Evolutionary conservation across 2,329 filamentous ascomycete genomes (phyloP), one percentile per base, ranked within the genome.

Genomic region (Alternaria triticina): DNA sequence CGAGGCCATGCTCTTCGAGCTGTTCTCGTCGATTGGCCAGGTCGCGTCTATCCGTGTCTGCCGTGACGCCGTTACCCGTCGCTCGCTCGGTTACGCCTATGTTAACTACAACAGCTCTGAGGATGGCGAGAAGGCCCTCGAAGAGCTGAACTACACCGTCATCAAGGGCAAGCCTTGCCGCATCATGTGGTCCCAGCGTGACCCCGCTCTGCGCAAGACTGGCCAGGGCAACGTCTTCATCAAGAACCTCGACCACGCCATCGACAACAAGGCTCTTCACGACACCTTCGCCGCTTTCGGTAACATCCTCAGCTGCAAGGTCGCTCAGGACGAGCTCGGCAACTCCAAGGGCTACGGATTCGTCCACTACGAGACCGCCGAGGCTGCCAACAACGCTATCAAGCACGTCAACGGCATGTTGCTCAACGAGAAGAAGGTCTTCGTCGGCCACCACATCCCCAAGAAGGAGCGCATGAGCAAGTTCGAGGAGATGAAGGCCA

Each of bases 381-480:
- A 99, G 87, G 94, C 95, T 75, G 96, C 96, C 74, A 91, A 90
- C 81, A 93, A 96, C 81, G 96, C 96, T 78, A 99, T 99, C 88
- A 98, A 98, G 89, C 94, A 97, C 79, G 96, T 99, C 80, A 99
- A 99, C 83, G 96, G 96, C 82, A 99, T 99, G 96, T 87, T 99
- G 82, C 85, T 99, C 80, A 99, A 99, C 86, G 96, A 99, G 89
- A 99, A 99, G 91, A 99, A 99, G 89, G 96, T 99, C 70, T 99
- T 96, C 76, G 96, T 99, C 74, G 96, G 96, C 70, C 95, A 97
- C 85, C 96, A 99, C 85, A 98, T 99, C 78, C 94, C 96, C 82
- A 98, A 98, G 91, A 98, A 98, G 89, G 96, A 99, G 81, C 95
- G 96, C 77, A 96, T 98, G 89, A 97, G 93, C 93, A 99, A 99